Base-by-base conservation (phyloP, 306 rosid genomes). In the Crotalaria pallida region DNA sequence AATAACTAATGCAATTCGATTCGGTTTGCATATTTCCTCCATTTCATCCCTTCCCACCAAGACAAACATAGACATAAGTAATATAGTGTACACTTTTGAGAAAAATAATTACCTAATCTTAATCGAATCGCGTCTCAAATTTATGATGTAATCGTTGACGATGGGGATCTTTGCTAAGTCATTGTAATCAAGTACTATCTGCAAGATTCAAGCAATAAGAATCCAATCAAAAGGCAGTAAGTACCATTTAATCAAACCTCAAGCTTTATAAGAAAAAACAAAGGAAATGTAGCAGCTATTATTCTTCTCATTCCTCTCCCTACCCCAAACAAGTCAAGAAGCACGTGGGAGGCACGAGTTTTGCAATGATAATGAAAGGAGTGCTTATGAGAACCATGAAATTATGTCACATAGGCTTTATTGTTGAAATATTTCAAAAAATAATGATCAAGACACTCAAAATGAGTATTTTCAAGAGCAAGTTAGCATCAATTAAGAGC, bases 101-200 rank as follows among this genome's bases (percentile, higher is more conserved):
- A 49, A 7, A 6, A 27, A 29, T 23, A 73, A 43, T 71, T 83
- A 91, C 98, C 98, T 85, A 56, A 87, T 26, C 76, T 57, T 81
- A 45, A 82, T 31, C 2, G 76, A 4, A 1, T 74, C 73, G 7
- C 74, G 72, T 11, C 22, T 83, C 36, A 33, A 5, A 0, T 71
- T 19, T 81, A 40, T 80, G 51, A 86, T 51, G 55, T 0, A 16
- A 76, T 84, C 83, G 17, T 59, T 83, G 56, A 87, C 12, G 9
- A 83, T 7, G 4, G 98, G 96, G 58, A 92, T 86, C 71, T 81
- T 85, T 27, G 65, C 82, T 43, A 89, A 47, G 88, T 92, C 98
- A 7, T 87, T 78, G 85, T 87, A 81, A 60, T 92, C 98, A 23
- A 92, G 84, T 64, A 74, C 47, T 45, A 89, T 13, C 98, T 92